Evolutionary conservation across 345 rosid species (phyloP), one percentile per base, ranked within the genome.

Genomic region (Leavenworthia alabamica): DNA sequence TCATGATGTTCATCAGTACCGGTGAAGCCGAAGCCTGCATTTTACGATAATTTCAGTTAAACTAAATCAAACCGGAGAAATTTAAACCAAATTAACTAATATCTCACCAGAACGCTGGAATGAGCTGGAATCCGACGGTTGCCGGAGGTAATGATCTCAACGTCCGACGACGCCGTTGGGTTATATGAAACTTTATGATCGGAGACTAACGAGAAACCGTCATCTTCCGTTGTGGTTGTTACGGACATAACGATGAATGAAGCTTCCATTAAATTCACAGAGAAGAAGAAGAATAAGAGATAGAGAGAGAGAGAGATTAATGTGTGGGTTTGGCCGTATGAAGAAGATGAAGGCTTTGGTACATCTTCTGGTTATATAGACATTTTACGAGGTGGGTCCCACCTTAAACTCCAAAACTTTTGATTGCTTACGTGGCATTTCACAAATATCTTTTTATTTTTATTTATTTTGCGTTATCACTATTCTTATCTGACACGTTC

Each of bases 61-160:
- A 28, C 20, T 12, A 44, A 20, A 44, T 14, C 28, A 27, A 62
- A 55, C 56, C 62, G 28, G 11, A 69, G 2, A 37, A n/a, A 17
- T 0, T 5, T 11, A 1, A 50, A 31, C 39, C 17, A 10, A 11
- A 47, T 2, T 4, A 32, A 20, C 7, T 7, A 10, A 40, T 19
- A 12, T 27, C 35, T 8, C 76, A 86, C 97, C 88, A 91, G 71
- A 60, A 91, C 55, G 56, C 83, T 47, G 48, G 81, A 75, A 53
- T 88, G 98, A 2, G 81, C 86, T 1, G 95, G 81, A 72, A 91
- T 84, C 36, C 85, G 85, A 23, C 70, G 80, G 79, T 88, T 86
- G 11, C 73, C 76, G 60, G 95, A 79, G 46, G 96, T 86, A 48
- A 88, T 66, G 71, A 91, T 73, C 27, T 68, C 78, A 41, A 88